Conservation (phyloP, 2,329 filamentous ascomycete genomes). For the Ophiostoma sp. region DNA sequence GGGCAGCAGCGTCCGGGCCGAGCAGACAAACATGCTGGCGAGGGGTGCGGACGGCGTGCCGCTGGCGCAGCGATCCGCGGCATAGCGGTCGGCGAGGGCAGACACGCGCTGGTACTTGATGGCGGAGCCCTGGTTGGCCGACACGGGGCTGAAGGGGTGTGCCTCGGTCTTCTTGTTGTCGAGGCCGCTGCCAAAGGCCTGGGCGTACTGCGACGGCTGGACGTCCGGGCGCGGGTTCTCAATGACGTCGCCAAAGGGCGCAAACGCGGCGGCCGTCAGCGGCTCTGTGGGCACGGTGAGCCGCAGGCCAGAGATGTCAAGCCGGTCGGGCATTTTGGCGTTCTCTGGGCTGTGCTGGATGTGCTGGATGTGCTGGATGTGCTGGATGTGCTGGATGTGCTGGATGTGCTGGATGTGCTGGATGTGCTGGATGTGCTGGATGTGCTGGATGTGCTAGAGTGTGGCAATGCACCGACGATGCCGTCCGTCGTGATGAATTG, state of each 20-base stretch:
- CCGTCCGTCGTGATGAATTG: background rate
- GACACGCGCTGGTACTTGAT: constrained; percentile 81
- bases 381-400: background rate
- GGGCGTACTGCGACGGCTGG: constrained; percentile 41
- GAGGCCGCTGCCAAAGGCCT: constrained; percentile 20
- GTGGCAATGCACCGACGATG: background rate
- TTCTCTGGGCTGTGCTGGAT: background rate
- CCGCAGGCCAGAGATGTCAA: constrained; percentile 42
- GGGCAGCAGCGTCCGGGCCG: constrained; percentile 46
- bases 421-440: background rate
- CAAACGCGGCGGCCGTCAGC: constrained; percentile 65
- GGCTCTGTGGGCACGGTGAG: constrained; percentile 54
- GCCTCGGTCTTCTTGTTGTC: background rate
- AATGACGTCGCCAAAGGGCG: constrained; percentile 77
- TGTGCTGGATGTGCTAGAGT: background rate
- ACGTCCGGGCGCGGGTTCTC: constrained; percentile 61
- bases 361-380: background rate
- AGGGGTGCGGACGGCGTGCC: constrained; percentile 52
- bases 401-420: background rate
- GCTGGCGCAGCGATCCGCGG: constrained; percentile 50
- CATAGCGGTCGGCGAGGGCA: constrained; percentile 65
- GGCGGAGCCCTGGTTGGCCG: constrained; percentile 80
- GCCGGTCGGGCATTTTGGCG: constrained; percentile 24
- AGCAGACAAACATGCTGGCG: constrained; percentile 88
- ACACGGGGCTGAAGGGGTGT: constrained; percentile 42